A percentile compares a stretch with the other conserved stretches of the same genome.
phyloP scores from a whole-genome alignment of 148 eudicot species.

The Nyssa sinensis region DNA sequence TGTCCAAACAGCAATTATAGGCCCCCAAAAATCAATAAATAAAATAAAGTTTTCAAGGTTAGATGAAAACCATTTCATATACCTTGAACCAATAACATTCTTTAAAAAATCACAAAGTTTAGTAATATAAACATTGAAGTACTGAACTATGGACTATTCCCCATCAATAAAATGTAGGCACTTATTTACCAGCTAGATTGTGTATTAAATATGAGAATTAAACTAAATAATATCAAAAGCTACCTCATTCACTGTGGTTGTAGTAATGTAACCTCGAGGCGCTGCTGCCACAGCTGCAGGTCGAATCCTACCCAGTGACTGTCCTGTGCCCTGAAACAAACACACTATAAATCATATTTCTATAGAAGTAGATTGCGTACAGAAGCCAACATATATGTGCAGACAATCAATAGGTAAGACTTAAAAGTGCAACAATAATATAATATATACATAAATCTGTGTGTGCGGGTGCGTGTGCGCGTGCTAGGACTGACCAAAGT shows the following conservation, averaged over 20 bases:
- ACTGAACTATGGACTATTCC: not conserved
- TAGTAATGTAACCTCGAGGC: not conserved
- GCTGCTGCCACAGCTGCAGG: not conserved
- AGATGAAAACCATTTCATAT: too few relatives aligned
- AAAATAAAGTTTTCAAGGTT: too few relatives aligned
- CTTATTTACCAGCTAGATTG: not conserved
- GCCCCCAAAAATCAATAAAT: too few relatives aligned
- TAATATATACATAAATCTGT: not conserved
- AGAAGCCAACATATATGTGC: not conserved
- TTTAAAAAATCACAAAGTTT: too few relatives aligned
- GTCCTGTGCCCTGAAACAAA: not conserved
- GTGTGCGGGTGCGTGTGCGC: not conserved
- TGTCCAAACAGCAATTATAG: too few relatives aligned
- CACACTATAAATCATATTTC: not conserved
- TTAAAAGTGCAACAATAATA: not conserved
- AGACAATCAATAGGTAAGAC: not conserved
- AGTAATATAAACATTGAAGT: too few relatives aligned
- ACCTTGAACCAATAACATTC: too few relatives aligned
- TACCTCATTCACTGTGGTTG: slow-evolving; percentile 5
- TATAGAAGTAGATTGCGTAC: not conserved
- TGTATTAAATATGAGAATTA: not conserved
- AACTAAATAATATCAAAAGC: not conserved
- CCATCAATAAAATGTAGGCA: not conserved
- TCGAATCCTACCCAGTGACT: not conserved
- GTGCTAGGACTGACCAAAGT: not conserved